Percentiles rank a stretch among this genome's conserved stretches.
Evolutionary conservation across 23 red algal genomes (phyloP).

Genomic region (Chondrus crispus): DNA sequence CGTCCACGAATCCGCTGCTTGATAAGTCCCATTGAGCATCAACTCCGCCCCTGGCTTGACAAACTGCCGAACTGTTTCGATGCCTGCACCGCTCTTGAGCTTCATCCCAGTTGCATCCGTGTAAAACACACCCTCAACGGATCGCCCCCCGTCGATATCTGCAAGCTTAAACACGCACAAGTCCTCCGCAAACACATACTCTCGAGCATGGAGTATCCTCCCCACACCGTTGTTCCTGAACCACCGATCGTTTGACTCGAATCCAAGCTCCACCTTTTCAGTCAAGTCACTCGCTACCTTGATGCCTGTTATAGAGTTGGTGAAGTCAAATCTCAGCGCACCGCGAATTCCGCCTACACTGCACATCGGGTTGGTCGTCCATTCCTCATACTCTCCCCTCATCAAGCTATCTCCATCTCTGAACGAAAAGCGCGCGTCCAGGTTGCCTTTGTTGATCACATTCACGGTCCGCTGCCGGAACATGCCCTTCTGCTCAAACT

Average conservation of each 20-base stretch:
- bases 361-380: conserved; percentile 33
- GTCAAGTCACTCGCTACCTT: not conserved
- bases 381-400: conserved; percentile 37
- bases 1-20: not conserved
- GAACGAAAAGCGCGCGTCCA: not conserved
- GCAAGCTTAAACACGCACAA: not conserved
- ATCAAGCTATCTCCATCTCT: not conserved
- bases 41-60: conserved; percentile 29
- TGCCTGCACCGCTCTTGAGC: conserved; percentile 12
- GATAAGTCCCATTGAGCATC: not conserved
- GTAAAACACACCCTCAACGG: conserved; percentile 27
- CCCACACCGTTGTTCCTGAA: not conserved
- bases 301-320: conserved; percentile 32
- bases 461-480: conserved; percentile 17
- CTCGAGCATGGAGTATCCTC: not conserved
- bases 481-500: not conserved
- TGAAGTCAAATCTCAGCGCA: conserved; percentile 15
- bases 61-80: not conserved
- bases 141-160: not conserved
- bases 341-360: not conserved
- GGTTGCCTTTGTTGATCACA: conserved; percentile 16
- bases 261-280: conserved; percentile 11
- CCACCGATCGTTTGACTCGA: not conserved
- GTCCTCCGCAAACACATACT: not conserved
- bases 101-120: conserved; percentile 23